Percentiles rank a stretch among this genome's conserved stretches.
These are phyloP conservation scores for Ophiostoma novo-ulmi DNA, from an alignment of 2,329 filamentous ascomycete species.

Conservation along the genomic window DNA sequence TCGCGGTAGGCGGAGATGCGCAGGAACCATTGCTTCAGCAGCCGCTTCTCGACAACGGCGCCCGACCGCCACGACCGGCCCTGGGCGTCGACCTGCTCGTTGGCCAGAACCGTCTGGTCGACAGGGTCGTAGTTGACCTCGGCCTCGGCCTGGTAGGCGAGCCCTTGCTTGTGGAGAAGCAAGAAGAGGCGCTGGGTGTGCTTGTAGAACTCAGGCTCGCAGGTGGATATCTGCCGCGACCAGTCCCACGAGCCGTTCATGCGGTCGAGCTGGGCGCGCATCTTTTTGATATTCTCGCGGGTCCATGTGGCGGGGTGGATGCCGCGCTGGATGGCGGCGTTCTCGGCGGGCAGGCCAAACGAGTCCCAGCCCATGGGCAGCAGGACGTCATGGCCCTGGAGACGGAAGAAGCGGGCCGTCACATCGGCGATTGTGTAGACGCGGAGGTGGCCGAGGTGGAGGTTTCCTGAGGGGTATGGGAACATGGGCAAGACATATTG, in stretches of 20 bases:
- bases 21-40: conserved; percentile 85
- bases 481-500: conserved; percentile 87
- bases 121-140: conserved; percentile 88
- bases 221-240: conserved; percentile 76
- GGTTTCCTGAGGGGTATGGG: conserved; percentile 79
- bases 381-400: conserved; percentile 69
- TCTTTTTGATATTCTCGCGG: conserved; percentile 68
- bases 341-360: conserved; percentile 85
- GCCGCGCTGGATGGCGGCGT: conserved; percentile 79
- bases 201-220: conserved; percentile 79
- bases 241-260: conserved; percentile 86
- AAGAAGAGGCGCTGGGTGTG: conserved; percentile 85
- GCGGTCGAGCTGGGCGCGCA: conserved; percentile 72
- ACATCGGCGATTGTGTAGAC: conserved; percentile 91
- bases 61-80: conserved; percentile 84
- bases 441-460: conserved; percentile 81
- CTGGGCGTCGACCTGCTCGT: conserved; percentile 86
- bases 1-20: conserved; percentile 76
- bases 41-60: conserved; percentile 72
- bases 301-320: conserved; percentile 77
- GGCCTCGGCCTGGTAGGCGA: conserved; percentile 79
- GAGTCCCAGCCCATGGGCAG: conserved; percentile 96
- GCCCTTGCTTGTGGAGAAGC: conserved; percentile 64
- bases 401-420: conserved; percentile 66
- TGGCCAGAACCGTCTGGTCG: conserved; percentile 83